Percentiles rank a stretch among this genome's conserved stretches.
Evolutionary conservation across 768 basidiomycete genomes (phyloP).

Genomic region (Stropharia rugosoannulata): DNA sequence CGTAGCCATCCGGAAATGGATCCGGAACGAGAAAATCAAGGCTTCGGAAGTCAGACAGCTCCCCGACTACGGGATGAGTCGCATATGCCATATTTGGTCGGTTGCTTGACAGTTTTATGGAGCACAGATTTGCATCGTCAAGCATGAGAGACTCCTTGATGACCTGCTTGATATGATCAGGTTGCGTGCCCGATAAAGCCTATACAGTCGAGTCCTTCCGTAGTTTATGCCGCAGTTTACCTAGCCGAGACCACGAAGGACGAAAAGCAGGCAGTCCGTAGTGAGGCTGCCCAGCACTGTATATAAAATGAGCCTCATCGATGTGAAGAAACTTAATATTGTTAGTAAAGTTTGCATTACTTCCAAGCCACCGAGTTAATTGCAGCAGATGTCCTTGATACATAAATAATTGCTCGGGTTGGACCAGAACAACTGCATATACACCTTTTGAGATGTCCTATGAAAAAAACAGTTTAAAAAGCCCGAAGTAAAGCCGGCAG

Average conservation of each 20-base stretch:
- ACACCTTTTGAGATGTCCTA: constrained; percentile 1
- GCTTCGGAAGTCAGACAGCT: constrained; percentile 9
- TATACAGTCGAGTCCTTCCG: constrained; percentile 5
- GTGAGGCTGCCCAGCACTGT: constrained; percentile 15
- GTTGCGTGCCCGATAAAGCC: constrained; percentile 21
- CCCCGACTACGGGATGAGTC: constrained; percentile 14
- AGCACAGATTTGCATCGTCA: not conserved
- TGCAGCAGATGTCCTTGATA: constrained; percentile 12
- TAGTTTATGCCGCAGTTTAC: constrained; percentile 12
- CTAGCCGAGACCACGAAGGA: constrained; percentile 21
- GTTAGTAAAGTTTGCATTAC: not conserved
- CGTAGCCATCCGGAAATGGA: not conserved
- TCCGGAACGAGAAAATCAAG: constrained; percentile 9
- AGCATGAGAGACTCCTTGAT: constrained; percentile 13
- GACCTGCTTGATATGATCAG: constrained; percentile 19
- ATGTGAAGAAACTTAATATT: constrained; percentile 11
- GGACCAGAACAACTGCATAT: constrained; percentile 4
- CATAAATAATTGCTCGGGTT: constrained; percentile 9
- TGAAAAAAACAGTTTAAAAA: not conserved
- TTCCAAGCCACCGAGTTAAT: constrained; percentile 1
- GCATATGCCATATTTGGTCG: constrained; percentile 12
- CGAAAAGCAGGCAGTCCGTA: constrained; percentile 23
- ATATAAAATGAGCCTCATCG: constrained; percentile 24
- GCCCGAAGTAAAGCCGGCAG: not conserved
- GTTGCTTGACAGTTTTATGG: constrained; percentile 13